These are phyloP conservation scores for Capsicum chinense DNA, from an alignment of 257 asterid species.

Conservation along the genomic window DNA sequence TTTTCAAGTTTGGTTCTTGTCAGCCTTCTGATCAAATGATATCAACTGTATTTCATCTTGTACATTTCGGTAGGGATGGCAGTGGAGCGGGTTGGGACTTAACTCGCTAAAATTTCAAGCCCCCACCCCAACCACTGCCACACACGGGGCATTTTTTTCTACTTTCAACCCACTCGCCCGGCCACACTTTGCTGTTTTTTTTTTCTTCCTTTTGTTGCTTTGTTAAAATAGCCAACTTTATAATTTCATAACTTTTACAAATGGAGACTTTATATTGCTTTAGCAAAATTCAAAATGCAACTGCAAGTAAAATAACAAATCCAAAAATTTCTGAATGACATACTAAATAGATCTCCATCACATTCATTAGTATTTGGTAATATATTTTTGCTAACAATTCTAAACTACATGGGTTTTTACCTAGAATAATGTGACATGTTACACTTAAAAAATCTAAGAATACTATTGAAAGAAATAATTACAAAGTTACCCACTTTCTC, in stretches of 20 bases:
- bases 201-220: not conserved
- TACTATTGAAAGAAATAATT: not conserved
- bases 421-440: not conserved
- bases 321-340: not conserved
- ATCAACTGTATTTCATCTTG: slow-evolving; percentile 1
- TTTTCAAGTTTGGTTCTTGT: slow-evolving; percentile 8
- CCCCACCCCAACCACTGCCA: not conserved
- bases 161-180: not conserved
- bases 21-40: not conserved
- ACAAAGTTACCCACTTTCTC: not conserved
- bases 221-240: not conserved
- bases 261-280: not conserved
- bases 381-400: not conserved
- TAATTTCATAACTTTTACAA: not conserved
- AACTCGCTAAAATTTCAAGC: not conserved
- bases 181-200: not conserved
- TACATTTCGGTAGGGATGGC: slow-evolving; percentile 1
- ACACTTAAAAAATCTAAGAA: not conserved
- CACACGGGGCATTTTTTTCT: not conserved
- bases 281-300: not conserved
- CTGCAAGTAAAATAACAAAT: not conserved
- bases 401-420: not conserved
- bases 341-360: not conserved
- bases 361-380: not conserved
- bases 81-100: not conserved